These are phyloP conservation scores for Pueraria montana DNA, from an alignment of 306 rosid species.

Conservation along the genomic window DNA sequence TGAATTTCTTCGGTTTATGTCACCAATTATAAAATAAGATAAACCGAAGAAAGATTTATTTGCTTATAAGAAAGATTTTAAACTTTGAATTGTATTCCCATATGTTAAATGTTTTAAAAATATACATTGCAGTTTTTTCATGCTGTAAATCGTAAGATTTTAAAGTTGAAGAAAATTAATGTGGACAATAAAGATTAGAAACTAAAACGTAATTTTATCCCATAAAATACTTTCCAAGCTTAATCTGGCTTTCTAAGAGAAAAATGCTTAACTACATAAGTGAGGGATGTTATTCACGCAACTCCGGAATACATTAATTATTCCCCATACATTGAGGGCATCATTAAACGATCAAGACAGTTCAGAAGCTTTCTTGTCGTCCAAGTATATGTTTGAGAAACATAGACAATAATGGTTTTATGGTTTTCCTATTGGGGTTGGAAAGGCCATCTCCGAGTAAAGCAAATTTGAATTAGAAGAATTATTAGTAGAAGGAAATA, in stretches of 20 bases:
- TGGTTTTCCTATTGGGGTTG: conserved; percentile 14
- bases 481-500: neutral
- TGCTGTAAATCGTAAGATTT: neutral
- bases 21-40: neutral
- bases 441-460: neutral
- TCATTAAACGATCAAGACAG: too few relatives aligned
- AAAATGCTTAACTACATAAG: too few relatives aligned
- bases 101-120: neutral
- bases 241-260: too few relatives aligned
- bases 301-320: too few relatives aligned
- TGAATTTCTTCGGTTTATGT: neutral
- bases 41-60: too few relatives aligned
- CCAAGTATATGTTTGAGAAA: neutral
- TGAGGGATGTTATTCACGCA: too few relatives aligned
- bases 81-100: neutral
- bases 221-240: too few relatives aligned
- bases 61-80: too few relatives aligned
- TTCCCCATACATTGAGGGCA: too few relatives aligned
- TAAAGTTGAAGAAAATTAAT: neutral
- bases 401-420: conserved; percentile 28
- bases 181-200: neutral
- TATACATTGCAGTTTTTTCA: too few relatives aligned
- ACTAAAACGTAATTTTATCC: neutral
- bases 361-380: too few relatives aligned
- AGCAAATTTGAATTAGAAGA: neutral